Conservation (phyloP, 1,139 yeast species). For the Kodamaea alishanica region DNA sequence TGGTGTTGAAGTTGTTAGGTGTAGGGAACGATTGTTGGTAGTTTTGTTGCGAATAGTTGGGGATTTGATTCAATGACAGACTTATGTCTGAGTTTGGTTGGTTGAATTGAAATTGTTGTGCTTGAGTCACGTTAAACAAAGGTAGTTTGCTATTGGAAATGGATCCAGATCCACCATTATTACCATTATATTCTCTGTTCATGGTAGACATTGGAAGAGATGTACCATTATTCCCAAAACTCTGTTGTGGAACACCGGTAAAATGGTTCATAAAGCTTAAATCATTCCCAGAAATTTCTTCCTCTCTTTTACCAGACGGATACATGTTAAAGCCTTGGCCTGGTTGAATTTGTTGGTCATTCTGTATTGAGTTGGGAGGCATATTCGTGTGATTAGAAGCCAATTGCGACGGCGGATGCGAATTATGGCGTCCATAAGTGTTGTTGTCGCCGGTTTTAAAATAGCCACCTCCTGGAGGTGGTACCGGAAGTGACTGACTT, state of each 20-base stretch:
- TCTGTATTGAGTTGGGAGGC: constrained; percentile 10
- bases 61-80: too few species aligned
- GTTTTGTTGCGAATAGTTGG: too few species aligned
- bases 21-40: too few species aligned
- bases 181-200: constrained; percentile 1
- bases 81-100: not conserved
- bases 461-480: not conserved
- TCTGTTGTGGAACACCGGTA: constrained; percentile 13
- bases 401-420: constrained; percentile 14
- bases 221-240: not conserved
- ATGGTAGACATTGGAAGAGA: constrained; percentile 7
- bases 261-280: constrained; percentile 13
- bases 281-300: constrained; percentile 7
- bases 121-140: constrained; percentile 2
- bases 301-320: constrained; percentile 8
- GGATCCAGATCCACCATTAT: constrained; percentile 2
- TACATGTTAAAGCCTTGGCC: constrained; percentile 2
- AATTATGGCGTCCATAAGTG: constrained; percentile 12
- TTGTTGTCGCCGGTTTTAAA: constrained; percentile 5
- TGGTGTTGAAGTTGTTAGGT: too few species aligned
- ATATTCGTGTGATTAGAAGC: constrained; percentile 10
- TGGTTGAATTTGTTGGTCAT: constrained; percentile 6
- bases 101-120: not conserved
- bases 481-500: not conserved
- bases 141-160: constrained; percentile 2